Evolutionary conservation across 1,139 yeast genomes (phyloP).

Genomic region (Candida frijolesensis): DNA sequence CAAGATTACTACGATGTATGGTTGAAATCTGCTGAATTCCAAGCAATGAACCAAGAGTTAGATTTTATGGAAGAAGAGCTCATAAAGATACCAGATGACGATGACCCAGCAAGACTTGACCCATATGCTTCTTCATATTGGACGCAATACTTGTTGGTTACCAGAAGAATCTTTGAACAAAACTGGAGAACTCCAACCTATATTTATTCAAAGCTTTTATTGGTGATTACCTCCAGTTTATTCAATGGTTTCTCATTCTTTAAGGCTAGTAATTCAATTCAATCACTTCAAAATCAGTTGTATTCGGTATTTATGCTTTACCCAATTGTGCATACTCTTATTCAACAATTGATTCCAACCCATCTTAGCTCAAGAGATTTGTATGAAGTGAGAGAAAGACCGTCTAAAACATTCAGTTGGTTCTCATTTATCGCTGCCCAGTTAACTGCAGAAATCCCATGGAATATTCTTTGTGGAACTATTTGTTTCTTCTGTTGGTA

Average conservation of each 20-base stretch:
- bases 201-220: constrained; percentile 38
- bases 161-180: constrained; percentile 31
- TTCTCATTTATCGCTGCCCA: constrained; percentile 53
- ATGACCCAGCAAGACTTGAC: constrained; percentile 21
- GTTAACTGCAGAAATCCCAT: constrained; percentile 71
- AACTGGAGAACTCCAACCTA: constrained; percentile 48
- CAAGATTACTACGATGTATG: constrained; percentile 36
- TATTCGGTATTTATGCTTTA: constrained; percentile 57
- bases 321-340: constrained; percentile 47
- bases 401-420: constrained; percentile 32
- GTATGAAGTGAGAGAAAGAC: constrained; percentile 36
- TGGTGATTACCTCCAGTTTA: constrained; percentile 40
- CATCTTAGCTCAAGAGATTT: constrained; percentile 34
- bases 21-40: constrained; percentile 28
- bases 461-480: constrained; percentile 68
- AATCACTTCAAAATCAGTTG: constrained; percentile 51
- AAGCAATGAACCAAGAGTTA: constrained; percentile 24
- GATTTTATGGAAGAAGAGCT: constrained; percentile 33
- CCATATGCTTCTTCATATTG: constrained; percentile 26
- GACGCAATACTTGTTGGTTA: constrained; percentile 25
- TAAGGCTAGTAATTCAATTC: constrained; percentile 27
- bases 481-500: constrained; percentile 50
- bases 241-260: constrained; percentile 49
- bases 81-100: constrained; percentile 24
- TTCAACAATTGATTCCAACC: constrained; percentile 49